Conservation (phyloP, 2,329 filamentous ascomycete species). For the Alternaria infectoria region DNA sequence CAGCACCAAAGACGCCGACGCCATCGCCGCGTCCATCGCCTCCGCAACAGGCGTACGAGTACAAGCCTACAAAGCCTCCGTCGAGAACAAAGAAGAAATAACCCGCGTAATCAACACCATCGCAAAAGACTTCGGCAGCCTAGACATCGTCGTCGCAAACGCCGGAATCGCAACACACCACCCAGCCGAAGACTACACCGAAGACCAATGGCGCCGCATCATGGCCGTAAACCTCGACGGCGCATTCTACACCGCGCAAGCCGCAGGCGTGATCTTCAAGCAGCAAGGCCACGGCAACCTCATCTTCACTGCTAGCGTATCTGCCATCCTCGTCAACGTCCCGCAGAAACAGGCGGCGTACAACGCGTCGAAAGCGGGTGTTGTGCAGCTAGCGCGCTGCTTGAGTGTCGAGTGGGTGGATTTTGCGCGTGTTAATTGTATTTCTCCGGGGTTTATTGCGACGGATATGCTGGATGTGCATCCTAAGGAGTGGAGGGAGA, state of each 20-base stretch:
- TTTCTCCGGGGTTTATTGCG: constrained; percentile 86
- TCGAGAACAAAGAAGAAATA: constrained; percentile 21
- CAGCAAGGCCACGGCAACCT: constrained; percentile 73
- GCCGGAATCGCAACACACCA: constrained; percentile 49
- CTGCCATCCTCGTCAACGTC: constrained; percentile 53
- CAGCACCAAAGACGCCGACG: constrained; percentile 18
- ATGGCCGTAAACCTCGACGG: constrained; percentile 85
- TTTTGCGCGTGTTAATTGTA: constrained; percentile 72
- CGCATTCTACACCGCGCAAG: constrained; percentile 76
- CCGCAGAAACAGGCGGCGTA: constrained; percentile 82
- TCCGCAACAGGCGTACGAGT: constrained; percentile 15
- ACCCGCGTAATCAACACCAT: constrained; percentile 25
- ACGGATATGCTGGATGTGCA: constrained; percentile 60
- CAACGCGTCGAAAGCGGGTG: constrained; percentile 62
- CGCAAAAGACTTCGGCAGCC: constrained; percentile 42
- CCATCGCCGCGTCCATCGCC: constrained; percentile 19
- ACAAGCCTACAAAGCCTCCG: constrained; percentile 23
- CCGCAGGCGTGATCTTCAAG: constrained; percentile 65
- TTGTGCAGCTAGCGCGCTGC: constrained; percentile 26
- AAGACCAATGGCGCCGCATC: constrained; percentile 76
- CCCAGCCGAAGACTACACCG: constrained; percentile 76
- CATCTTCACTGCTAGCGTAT: constrained; percentile 75
- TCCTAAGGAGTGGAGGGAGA: constrained; percentile 38
- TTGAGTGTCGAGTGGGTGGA: constrained; percentile 32
- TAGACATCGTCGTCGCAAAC: constrained; percentile 51